Evolutionary conservation across 495 filamentous ascomycete genomes (phyloP), one percentile per base, ranked within the genome.

Genomic region (Filosporella fistucella): DNA sequence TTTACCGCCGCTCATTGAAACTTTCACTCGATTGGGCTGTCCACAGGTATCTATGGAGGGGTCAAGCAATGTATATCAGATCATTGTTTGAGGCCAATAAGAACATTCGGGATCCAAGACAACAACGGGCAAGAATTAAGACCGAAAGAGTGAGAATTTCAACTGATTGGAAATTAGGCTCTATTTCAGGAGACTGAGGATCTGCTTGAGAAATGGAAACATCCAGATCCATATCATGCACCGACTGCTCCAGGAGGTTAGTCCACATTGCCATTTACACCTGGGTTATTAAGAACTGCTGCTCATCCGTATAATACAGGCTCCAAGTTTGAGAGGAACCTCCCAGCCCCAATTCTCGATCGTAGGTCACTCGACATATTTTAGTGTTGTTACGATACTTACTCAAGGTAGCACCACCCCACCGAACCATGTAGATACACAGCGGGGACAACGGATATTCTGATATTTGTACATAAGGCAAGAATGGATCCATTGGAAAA

Each of bases 1-100:
- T 99, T 34, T 97, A 99, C 67, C 84, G 93, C 52, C 88, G 89
- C 49, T 88, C 86, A 16, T 68, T 97, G 59, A 97, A 95, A 76
- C 80, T 94, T 48, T 77, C 93, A 13, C 86, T 96, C 54, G 89
- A 94, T 72, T 99, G 93, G 94, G 74, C 86, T 46, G 86, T 96
- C 49, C 86, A 96, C 56, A 81, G 94, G 46, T 77, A 84, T 53
- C 66, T 96, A 53, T 99, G 94, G 91, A 81, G 94, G 51, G 87
- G 90, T 44, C 91, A 96, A 64, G 93, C 94, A 14, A 70, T 96
- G 51, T 97, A 99, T 63, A 93, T 99, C 53, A 84, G 93, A 55
- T 89, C 87, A 14, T 74, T 97, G 10, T 99, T 99, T 62, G 93
- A 99, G 57, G 88, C 88, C 34, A 97, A 99, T 68, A 86, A 81